A percentile compares a stretch with the other conserved stretches of the same genome.
These are phyloP conservation scores for Phragmites australis DNA, from an alignment of 176 grass and related monocot genomes.

Conservation along the genomic window DNA sequence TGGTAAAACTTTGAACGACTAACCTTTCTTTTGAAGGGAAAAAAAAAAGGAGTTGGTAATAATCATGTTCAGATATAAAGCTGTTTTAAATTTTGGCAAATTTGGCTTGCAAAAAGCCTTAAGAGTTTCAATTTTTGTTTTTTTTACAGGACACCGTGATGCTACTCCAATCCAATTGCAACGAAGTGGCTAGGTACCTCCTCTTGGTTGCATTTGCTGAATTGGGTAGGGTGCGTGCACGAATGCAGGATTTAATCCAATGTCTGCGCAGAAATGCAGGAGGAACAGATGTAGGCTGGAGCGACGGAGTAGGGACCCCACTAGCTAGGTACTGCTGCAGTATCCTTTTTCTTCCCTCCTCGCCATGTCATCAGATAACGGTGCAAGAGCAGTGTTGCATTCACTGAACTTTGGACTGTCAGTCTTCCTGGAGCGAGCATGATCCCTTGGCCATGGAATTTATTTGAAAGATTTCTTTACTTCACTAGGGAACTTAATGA, in stretches of 20 bases:
- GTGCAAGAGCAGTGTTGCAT: not conserved
- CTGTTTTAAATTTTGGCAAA: not conserved
- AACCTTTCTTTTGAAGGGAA: not conserved
- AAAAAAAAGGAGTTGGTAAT: not conserved
- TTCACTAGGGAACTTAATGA: not conserved
- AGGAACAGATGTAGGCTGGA: not conserved
- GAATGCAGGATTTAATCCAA: not conserved
- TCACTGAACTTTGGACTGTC: not conserved
- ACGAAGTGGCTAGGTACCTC: not conserved
- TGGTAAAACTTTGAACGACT: not conserved
- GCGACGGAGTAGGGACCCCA: not conserved
- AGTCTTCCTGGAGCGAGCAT: not conserved
- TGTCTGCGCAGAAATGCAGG: not conserved
- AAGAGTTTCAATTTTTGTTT: not conserved
- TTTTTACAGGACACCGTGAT: not conserved
- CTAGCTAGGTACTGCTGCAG: too few species aligned
- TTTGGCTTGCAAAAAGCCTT: not conserved
- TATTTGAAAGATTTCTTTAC: not conserved
- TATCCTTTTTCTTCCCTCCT: too few species aligned
- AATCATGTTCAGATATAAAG: too few species aligned
- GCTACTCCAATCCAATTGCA: not conserved
- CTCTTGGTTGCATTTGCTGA: not conserved
- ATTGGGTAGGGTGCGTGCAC: not conserved
- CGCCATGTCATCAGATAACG: too few species aligned
- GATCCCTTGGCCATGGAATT: not conserved